Percentiles rank a stretch among this genome's conserved stretches.
Evolutionary conservation across 306 rosid genomes (phyloP).

Genomic region (Acacia acuminata): DNA sequence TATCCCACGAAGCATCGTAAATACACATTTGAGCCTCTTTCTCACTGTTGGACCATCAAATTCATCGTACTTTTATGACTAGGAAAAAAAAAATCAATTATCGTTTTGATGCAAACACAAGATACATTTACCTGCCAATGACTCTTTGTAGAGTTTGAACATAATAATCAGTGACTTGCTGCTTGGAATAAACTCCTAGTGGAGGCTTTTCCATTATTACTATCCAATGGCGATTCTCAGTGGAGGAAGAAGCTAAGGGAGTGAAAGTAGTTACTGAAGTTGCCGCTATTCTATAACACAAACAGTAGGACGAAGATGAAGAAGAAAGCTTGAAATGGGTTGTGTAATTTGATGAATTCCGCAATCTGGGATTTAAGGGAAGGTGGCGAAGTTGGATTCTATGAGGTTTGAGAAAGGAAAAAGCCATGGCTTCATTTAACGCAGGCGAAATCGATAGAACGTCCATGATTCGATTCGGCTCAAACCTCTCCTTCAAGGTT

Average conservation of each 20-base stretch:
- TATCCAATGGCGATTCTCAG: conserved; percentile 67
- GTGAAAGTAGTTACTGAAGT: conserved; percentile 44
- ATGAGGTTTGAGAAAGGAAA: conserved; percentile 36
- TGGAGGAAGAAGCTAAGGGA: conserved; percentile 39
- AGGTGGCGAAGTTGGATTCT: conserved; percentile 36
- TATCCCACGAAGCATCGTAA: conserved; percentile 73
- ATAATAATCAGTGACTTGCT: conserved; percentile 54
- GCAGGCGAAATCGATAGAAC: conserved; percentile 40
- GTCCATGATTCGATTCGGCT: conserved; percentile 43
- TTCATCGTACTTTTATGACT: conserved; percentile 18
- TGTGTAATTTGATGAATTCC: conserved; percentile 26
- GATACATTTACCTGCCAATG: conserved; percentile 58
- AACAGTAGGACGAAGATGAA: conserved; percentile 32
- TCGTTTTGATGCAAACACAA: not conserved
- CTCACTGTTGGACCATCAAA: conserved; percentile 53
- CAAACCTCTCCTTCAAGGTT: not conserved
- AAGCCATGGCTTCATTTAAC: conserved; percentile 29
- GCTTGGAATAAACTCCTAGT: conserved; percentile 48
- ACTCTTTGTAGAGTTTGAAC: conserved; percentile 55
- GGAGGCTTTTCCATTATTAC: conserved; percentile 73
- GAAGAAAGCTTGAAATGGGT: conserved; percentile 34
- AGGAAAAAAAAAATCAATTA: not conserved
- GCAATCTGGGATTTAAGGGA: conserved; percentile 36
- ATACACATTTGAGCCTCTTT: conserved; percentile 80
- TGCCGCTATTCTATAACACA: conserved; percentile 35